Percentiles rank a stretch among this genome's conserved stretches.
These are phyloP conservation scores for Przewalskia tangutica DNA, from an alignment of 257 asterid species.

Conservation along the genomic window DNA sequence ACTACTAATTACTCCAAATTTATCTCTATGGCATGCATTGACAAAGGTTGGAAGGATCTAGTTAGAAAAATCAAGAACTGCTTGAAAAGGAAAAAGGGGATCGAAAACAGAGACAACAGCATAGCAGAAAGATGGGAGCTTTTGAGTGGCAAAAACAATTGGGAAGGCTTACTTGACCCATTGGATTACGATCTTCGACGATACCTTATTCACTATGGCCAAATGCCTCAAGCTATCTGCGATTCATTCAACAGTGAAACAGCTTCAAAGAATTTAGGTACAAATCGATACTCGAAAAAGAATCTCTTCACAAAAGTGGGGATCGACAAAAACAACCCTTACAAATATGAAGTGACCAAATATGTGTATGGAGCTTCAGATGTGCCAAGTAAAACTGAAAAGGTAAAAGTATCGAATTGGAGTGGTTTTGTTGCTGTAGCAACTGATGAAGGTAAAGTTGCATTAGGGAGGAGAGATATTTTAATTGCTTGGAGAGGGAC, in stretches of 20 bases:
- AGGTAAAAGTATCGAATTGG: constrained; percentile 34
- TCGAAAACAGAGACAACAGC: constrained; percentile 7
- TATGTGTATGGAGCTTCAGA: constrained; percentile 39
- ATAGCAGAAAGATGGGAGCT: constrained; percentile 38
- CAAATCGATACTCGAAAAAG: constrained; percentile 15
- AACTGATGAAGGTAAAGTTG: constrained; percentile 40
- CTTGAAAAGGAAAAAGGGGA: background rate
- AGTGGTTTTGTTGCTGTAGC: constrained; percentile 51
- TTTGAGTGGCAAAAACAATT: constrained; percentile 35
- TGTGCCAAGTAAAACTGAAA: constrained; percentile 7
- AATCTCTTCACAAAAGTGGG: constrained; percentile 35
- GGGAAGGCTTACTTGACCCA: constrained; percentile 41
- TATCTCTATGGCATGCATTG: background rate
- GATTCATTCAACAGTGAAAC: constrained; percentile 38
- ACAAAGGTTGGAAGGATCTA: background rate
- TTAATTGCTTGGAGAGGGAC: constrained; percentile 62
- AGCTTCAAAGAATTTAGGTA: constrained; percentile 20
- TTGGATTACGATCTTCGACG: constrained; percentile 38
- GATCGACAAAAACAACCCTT: constrained; percentile 22
- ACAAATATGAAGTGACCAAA: constrained; percentile 25
- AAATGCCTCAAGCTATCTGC: constrained; percentile 49
- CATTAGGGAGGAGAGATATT: constrained; percentile 54
- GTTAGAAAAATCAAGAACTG: background rate
- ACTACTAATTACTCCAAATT: background rate
- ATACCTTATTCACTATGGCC: constrained; percentile 39